Evolutionary conservation across 2,329 filamentous ascomycete species (phyloP), one percentile per base, ranked within the genome.

Genomic region (Triangularia verruculosa): DNA sequence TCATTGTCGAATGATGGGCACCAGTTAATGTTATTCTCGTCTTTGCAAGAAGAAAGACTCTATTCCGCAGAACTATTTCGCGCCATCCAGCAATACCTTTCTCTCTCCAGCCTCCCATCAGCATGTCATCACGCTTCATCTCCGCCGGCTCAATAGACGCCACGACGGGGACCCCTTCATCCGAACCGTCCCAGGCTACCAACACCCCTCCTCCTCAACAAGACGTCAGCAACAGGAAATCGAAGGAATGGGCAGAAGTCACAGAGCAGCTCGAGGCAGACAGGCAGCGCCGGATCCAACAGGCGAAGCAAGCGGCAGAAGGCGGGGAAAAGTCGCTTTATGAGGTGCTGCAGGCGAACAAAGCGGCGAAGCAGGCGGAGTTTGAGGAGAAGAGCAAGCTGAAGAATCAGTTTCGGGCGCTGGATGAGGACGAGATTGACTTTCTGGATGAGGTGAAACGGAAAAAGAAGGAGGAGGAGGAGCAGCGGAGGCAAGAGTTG

Each of bases 291-390:
- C 78, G 78, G 63, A 82, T 86, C 64, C 81, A 83, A 28, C 82
- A 85, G 61, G 76, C 81, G 64, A 78, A 80, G 63, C 75, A 78
- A 13, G 72, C 74, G 66, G 76, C 75, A 34, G 79, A 78, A 76
- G 55, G 73, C 65, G 66, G 34, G 17, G 79, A 78, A 32, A 87
- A 83, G 76, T 88, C 83, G 59, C 80, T 95, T 27, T 95, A 83
- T 73, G 91, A 93, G 52, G 82, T 90, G 1, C 76, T 95, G 59
- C 89, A 94, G 77, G 91, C 89, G 52, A 95, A 95, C 76, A 94
- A 93, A 85, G 90, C 88, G 68, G 89, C 90, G 63, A 94, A 93
- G 76, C 89, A 94, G 77, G 90, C 91, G 20, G 90, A 88, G 8
- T 92, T 93, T 74, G 91, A 93, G 74, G 91, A 94, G 75, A 82